Evolutionary conservation across 1,284 basidiomycete species (phyloP), one percentile per base, ranked within the genome.

Genomic region (Rhodotorula mucilaginosa): DNA sequence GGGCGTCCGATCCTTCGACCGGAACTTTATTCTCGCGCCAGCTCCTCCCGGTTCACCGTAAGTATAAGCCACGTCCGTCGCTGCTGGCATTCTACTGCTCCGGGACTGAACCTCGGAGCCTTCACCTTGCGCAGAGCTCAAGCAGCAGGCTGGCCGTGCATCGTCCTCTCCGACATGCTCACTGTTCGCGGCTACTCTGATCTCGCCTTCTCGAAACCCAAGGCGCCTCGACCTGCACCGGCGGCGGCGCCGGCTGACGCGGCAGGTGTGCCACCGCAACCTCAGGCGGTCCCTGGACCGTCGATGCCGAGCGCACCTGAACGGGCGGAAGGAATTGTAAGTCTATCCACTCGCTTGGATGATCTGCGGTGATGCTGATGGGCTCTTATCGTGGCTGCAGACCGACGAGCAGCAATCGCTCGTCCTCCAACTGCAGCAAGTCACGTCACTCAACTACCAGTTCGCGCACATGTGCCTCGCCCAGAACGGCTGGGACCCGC

Each of bases 1-100:
- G 54, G 93, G 92, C 15, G 83, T 93, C 39, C 88, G 96, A 58
- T 97, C 94, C 10, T 99, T 99, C 81, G 93, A 97, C 80, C 87
- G 96, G 64, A 89, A 91, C 0, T 97, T 98, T 79, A 85, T 97
- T 63, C 85, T 99, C 18, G 89, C 89, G 3, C 90, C 92, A 26
- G 88, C 93, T 5, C 82, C 88, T 46, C 87, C 90, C 58, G 90
- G 88, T 44, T 94, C 95, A 75, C 83, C 87, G 89, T 93, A 29
- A 57, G 70, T 48, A 23, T 16, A 16, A 44, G 39, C 39, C 39
- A 13, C 39, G 34, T 1, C 15, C 23, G 7, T 26, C 18, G 39
- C 39, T 29, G 34, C 8, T 5, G 34, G 34, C 34, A 34, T 34
- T 51, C 6, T 44, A 1, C 18, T 18, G 8, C 3, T n/a, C 16